Evolutionary conservation across 345 rosid genomes (phyloP).

Genomic region (Ceriops decandra): DNA sequence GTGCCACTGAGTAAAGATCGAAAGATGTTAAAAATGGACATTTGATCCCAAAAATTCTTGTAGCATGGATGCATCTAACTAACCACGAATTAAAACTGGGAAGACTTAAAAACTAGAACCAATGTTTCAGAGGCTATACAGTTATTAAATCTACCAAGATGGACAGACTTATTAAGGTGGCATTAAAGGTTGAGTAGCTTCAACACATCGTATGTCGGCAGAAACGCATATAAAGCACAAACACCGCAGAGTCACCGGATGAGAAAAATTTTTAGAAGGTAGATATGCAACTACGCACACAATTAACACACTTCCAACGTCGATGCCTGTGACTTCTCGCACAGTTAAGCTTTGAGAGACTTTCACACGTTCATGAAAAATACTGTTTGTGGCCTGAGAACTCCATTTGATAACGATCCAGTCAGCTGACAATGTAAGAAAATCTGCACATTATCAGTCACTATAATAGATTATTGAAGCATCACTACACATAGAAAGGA

Average conservation of each 20-base stretch:
- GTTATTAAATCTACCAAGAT: background rate
- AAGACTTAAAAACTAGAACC: background rate
- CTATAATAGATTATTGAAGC: constrained; percentile 11
- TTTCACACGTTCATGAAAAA: background rate
- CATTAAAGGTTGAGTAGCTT: background rate
- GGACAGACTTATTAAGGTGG: constrained; percentile 2
- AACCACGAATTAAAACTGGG: background rate
- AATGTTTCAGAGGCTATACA: background rate
- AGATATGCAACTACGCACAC: background rate
- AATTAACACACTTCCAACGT: background rate
- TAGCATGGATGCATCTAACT: background rate
- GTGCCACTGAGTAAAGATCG: too few species aligned
- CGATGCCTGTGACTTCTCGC: background rate
- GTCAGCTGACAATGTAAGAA: constrained; percentile 34
- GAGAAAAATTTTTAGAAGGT: background rate
- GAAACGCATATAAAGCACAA: constrained; percentile 2
- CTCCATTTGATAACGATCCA: constrained; percentile 24
- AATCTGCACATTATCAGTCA: constrained; percentile 31
- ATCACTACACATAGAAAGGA: constrained; percentile 16
- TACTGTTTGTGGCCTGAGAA: background rate
- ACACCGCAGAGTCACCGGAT: background rate
- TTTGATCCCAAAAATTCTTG: too few species aligned
- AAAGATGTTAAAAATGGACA: too few species aligned
- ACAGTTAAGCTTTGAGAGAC: background rate
- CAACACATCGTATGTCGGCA: background rate